Percentiles rank a stretch among this genome's conserved stretches.
phyloP scores from a whole-genome alignment of 306 rosid species.

The Quercus gilva region DNA sequence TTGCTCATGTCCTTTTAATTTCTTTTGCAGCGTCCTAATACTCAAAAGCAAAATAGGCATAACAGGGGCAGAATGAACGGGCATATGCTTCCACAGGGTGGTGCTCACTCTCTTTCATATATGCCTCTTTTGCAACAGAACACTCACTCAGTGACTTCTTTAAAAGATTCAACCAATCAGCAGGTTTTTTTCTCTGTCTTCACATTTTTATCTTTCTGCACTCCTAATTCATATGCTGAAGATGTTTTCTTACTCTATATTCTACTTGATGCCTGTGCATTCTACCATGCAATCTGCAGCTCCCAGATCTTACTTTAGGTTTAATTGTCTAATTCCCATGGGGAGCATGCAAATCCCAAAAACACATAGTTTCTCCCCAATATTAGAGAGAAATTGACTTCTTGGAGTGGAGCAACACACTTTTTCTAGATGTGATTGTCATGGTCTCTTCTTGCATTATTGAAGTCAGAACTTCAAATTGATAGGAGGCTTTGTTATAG shows the following conservation, averaged over 20 bases:
- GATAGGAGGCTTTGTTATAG: background rate
- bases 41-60: constrained; percentile 62
- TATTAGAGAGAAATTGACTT: background rate
- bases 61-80: constrained; percentile 76
- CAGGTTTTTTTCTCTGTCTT: constrained; percentile 44
- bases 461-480: background rate
- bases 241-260: constrained; percentile 1
- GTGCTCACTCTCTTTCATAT: constrained; percentile 31
- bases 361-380: background rate
- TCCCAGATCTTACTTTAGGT: background rate
- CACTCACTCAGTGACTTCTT: constrained; percentile 33
- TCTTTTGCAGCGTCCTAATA: constrained; percentile 51
- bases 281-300: background rate
- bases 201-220: background rate
- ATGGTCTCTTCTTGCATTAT: background rate
- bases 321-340: background rate
- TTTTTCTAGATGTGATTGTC: background rate
- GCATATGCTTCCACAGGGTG: constrained; percentile 46
- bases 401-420: background rate
- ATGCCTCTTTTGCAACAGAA: constrained; percentile 44
- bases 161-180: constrained; percentile 56
- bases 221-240: constrained; percentile 5
- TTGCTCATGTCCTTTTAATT: constrained; percentile 6
- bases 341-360: background rate
- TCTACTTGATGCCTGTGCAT: constrained; percentile 5